Evolutionary conservation across 805 yeast genomes (phyloP), one percentile per base, ranked within the genome.

Genomic region (Hanseniaspora clermontiae): DNA sequence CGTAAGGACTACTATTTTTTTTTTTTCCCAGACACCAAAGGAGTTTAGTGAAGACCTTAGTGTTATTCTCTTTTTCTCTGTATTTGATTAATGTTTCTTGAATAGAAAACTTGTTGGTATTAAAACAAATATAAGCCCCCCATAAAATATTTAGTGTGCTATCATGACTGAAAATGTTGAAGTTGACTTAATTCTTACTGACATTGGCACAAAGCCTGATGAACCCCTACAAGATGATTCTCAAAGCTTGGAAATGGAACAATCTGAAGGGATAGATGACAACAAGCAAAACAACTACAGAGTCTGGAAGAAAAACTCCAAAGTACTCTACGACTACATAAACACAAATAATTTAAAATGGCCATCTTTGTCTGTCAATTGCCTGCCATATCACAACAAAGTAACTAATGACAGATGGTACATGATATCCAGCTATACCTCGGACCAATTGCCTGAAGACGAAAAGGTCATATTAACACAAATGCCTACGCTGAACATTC

Each of bases 271-370:
- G 15, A 51, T 52, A 7, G 46, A 52, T 20, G 15, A 8, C 5
- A 31, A 45, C 40, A 57, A 61, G 34, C 70, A 67, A 56, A 59
- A 60, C 34, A 64, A 69, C 29, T 73, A 73, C 54, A 63, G 66
- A 20, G 59, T 60, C 9, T 88, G 96, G 96, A 88, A 87, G 67
- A 82, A 84, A 63, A 84, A 91, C 39, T 82, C 87, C 2, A 88
- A 88, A 10, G 72, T 83, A 60, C 72, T 87, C 57, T 88, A 88
- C 68, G 86, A 83, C 61, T 77, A 83, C 59, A 72, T 87, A 48
- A 82, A 84, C 60, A 83, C 93, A 3, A 77, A 77, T 49, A 80
- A 84, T 9, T 70, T 82, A 29, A 77, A 80, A 53, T 82, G 82
- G 78, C 95, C 95, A 1, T 79, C 87, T 15, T 69, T 86, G 59